A percentile compares a stretch with the other conserved stretches of the same genome.
Evolutionary conservation across 306 rosid genomes (phyloP).

Genomic region (Quercus dentata): DNA sequence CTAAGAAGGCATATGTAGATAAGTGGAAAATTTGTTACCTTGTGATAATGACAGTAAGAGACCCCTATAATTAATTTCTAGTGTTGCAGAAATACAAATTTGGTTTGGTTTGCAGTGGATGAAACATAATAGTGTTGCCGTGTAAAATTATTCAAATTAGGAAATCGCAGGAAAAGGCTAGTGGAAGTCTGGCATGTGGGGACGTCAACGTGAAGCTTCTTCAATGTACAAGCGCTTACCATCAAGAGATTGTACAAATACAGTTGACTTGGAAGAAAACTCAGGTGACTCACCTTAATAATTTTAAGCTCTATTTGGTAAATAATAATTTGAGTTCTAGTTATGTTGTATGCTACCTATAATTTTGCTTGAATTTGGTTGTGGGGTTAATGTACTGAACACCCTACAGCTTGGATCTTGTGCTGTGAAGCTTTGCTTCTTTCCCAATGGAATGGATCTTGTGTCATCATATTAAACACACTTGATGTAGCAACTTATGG

Average conservation of each 20-base stretch:
- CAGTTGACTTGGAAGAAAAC: constrained; percentile 62
- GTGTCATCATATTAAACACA: not conserved
- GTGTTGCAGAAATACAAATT: not conserved
- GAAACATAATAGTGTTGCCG: not conserved
- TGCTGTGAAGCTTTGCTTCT: not conserved
- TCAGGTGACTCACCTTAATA: constrained; percentile 47
- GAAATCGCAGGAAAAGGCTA: constrained; percentile 19
- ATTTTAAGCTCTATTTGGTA: constrained; percentile 6
- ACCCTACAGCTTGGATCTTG: not conserved
- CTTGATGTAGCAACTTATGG: not conserved
- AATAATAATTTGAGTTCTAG: not conserved
- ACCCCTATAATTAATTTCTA: not conserved
- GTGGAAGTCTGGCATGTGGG: constrained; percentile 58
- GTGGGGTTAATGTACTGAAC: not conserved
- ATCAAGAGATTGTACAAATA: constrained; percentile 45
- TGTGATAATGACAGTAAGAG: not conserved
- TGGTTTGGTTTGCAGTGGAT: constrained; percentile 7
- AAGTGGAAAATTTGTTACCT: not conserved
- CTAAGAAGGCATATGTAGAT: not conserved
- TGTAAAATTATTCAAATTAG: constrained; percentile 17
- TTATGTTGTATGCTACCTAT: not conserved
- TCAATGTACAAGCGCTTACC: constrained; percentile 79
- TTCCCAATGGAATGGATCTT: not conserved
- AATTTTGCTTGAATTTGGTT: not conserved
- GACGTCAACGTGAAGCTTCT: constrained; percentile 55